These are phyloP conservation scores for Aspergillus sp. DNA, from an alignment of 2,329 filamentous ascomycete species.

Conservation along the genomic window DNA sequence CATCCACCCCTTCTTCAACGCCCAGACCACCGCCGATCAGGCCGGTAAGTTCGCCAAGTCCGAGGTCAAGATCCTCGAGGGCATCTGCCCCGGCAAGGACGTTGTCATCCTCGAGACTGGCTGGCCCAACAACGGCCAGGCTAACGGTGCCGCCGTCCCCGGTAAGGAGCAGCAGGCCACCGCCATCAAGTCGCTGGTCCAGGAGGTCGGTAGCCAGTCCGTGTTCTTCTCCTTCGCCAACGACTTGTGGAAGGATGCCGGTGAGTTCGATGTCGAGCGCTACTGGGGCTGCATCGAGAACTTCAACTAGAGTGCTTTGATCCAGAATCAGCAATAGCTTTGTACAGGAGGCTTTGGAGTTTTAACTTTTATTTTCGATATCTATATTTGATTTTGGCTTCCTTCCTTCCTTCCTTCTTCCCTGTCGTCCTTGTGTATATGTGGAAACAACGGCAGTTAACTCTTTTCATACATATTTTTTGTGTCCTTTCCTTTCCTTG, in stretches of 20 bases:
- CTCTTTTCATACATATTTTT: too few species aligned
- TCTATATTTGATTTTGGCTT: too few species aligned
- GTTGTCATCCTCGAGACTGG: conserved; percentile 84
- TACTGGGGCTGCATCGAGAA: conserved; percentile 63
- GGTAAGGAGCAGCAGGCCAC: conserved; percentile 58
- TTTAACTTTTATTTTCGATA: too few species aligned
- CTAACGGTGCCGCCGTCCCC: conserved; percentile 68
- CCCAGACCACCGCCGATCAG: conserved; percentile 51
- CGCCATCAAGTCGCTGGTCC: conserved; percentile 66
- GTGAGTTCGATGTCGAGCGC: conserved; percentile 67
- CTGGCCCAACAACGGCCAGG: conserved; percentile 66
- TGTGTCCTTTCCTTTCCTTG: too few species aligned
- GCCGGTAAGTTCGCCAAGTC: conserved; percentile 70
- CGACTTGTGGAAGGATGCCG: conserved; percentile 73
- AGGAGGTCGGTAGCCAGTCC: conserved; percentile 58
- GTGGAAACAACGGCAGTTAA: too few species aligned
- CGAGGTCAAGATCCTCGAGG: conserved; percentile 65
- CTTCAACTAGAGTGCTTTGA: conserved; percentile 26
- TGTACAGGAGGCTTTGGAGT: too few species aligned
- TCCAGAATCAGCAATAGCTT: too few species aligned
- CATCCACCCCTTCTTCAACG: conserved; percentile 93
- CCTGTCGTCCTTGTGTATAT: too few species aligned
- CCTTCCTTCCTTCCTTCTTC: too few species aligned
- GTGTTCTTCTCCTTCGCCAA: conserved; percentile 77
- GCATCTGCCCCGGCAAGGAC: conserved; percentile 63